Conservation (phyloP, 768 basidiomycete species). For the Chlorophyllum brunneum region DNA sequence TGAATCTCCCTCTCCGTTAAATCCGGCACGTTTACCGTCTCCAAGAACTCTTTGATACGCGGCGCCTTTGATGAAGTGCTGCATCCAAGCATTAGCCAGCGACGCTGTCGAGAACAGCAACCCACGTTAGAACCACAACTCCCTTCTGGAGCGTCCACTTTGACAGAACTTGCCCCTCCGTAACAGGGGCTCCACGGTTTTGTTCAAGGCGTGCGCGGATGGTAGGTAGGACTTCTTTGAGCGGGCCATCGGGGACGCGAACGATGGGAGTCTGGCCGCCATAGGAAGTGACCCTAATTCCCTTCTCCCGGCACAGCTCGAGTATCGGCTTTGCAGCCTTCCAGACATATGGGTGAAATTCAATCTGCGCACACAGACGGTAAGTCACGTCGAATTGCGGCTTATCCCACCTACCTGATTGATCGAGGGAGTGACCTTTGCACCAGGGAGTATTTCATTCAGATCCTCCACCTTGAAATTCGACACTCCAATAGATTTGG, state of each 20-base stretch:
- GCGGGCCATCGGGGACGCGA: conserved; percentile 48
- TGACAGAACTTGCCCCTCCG: conserved; percentile 60
- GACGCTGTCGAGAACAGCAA: conserved; percentile 1
- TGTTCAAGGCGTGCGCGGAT: conserved; percentile 50
- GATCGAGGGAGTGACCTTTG: conserved; percentile 55
- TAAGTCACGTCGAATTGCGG: not conserved
- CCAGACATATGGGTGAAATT: conserved; percentile 71
- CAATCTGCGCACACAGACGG: conserved; percentile 39
- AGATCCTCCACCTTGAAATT: conserved; percentile 60
- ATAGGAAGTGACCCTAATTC: conserved; percentile 66
- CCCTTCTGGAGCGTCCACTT: conserved; percentile 67
- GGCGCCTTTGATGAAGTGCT: conserved; percentile 47
- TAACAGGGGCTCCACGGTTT: conserved; percentile 35
- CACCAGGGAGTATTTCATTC: conserved; percentile 45
- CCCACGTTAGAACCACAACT: conserved; percentile 63
- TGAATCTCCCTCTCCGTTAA: conserved; percentile 55
- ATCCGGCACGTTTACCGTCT: conserved; percentile 40
- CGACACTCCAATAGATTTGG: conserved; percentile 64
- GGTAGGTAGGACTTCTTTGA: conserved; percentile 49
- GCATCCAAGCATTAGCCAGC: not conserved
- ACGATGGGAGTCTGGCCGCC: conserved; percentile 48
- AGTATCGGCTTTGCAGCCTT: conserved; percentile 53
- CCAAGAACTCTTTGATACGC: conserved; percentile 43
- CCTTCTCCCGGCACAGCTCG: conserved; percentile 48
- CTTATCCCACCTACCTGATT: conserved; percentile 52